Evolutionary conservation across 1,284 basidiomycete species (phyloP).

Genomic region (Irpex sp.): DNA sequence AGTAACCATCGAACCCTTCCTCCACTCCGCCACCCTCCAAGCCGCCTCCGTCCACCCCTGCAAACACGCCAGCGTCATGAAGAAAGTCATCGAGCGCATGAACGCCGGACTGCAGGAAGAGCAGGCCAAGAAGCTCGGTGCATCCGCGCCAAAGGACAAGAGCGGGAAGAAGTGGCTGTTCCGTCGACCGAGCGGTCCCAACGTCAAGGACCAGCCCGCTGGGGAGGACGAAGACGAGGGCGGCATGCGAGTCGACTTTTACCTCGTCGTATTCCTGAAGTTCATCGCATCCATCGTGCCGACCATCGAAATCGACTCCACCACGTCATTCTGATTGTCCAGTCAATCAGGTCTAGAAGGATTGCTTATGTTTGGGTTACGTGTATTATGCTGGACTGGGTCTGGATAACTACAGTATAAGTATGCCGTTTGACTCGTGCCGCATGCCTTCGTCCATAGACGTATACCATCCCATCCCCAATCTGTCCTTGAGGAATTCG

Average conservation of each 20-base stretch:
- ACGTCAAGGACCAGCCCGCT: conserved; percentile 48
- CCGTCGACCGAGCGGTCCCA: conserved; percentile 59
- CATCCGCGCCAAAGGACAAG: conserved; percentile 23
- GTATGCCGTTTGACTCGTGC: not conserved
- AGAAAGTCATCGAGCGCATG: conserved; percentile 99
- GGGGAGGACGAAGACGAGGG: conserved; percentile 61
- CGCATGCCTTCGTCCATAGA: conserved; percentile 2
- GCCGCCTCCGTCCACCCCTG: conserved; percentile 94
- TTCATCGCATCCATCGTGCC: conserved; percentile 94
- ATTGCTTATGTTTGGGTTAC: not conserved
- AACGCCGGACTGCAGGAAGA: conserved; percentile 82
- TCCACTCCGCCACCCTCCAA: conserved; percentile 81
- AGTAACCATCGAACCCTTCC: conserved; percentile 97
- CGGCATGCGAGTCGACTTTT: conserved; percentile 92
- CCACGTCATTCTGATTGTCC: conserved; percentile 64
- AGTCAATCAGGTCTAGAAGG: not conserved
- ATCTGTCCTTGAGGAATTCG: not conserved
- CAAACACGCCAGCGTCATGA: conserved; percentile 99
- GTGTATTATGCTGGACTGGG: not conserved
- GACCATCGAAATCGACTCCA: conserved; percentile 92
- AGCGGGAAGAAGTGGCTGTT: conserved; percentile 84
- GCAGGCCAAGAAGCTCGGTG: conserved; percentile 47
- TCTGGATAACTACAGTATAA: not conserved
- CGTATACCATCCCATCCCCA: conserved; percentile 4
- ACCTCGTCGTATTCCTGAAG: conserved; percentile 94